Percentiles rank a stretch among this genome's conserved stretches.
phyloP scores from a whole-genome alignment of 1,284 basidiomycete genomes.

The Ustilago bromivora region DNA sequence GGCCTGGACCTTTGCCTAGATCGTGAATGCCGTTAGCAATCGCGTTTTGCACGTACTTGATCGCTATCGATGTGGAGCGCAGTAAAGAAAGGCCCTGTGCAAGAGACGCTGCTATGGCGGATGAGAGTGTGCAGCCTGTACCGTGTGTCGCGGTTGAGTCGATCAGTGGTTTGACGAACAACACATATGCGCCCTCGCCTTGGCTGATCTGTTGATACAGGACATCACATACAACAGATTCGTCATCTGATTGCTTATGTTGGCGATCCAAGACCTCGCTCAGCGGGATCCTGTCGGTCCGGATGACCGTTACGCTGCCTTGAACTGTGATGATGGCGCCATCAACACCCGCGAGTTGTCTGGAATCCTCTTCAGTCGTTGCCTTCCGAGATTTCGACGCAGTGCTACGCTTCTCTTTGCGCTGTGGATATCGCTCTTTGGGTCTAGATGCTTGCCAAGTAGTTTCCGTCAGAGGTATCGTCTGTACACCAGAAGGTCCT shows the following conservation, averaged over 20 bases:
- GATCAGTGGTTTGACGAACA: constrained; percentile 60
- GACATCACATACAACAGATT: constrained; percentile 78
- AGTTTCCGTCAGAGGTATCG: not conserved
- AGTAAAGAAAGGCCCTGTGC: constrained; percentile 75
- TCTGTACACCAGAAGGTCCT: not conserved
- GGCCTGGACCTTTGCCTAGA: constrained; percentile 83
- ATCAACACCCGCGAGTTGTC: constrained; percentile 33
- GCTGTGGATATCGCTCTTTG: constrained; percentile 25
- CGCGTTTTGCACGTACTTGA: constrained; percentile 80
- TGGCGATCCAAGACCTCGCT: constrained; percentile 26
- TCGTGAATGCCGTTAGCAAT: constrained; percentile 78
- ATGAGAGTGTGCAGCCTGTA: constrained; percentile 90
- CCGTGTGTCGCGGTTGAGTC: constrained; percentile 76
- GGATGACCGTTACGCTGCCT: constrained; percentile 35
- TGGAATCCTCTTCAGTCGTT: constrained; percentile 13
- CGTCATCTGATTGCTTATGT: not conserved
- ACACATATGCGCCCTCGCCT: constrained; percentile 65
- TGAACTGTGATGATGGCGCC: constrained; percentile 28
- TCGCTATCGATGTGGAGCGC: constrained; percentile 76
- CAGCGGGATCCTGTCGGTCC: constrained; percentile 44
- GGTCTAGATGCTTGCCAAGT: constrained; percentile 1
- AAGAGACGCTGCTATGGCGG: constrained; percentile 81
- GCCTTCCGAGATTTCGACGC: not conserved
- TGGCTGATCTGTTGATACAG: constrained; percentile 72
- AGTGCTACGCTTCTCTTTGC: not conserved